Evolutionary conservation across 2,329 filamentous ascomycete genomes (phyloP), one percentile per base, ranked within the genome.

Genomic region (Sporothrix luriei): DNA sequence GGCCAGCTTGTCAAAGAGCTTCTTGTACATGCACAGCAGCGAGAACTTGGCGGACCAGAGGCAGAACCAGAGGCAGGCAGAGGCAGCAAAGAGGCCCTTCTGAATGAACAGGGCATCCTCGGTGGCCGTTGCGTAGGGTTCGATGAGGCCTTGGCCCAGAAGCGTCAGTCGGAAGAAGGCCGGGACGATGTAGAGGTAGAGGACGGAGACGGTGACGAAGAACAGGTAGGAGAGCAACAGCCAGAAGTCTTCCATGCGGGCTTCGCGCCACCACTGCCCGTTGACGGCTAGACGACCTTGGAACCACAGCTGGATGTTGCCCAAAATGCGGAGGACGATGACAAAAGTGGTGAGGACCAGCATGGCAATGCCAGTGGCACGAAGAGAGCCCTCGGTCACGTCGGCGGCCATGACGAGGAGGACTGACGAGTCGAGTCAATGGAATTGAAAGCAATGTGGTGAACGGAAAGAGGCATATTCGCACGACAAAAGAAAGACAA

Each of bases 11-110:
- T 55, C 52, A 29, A 55, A 55, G 24, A 55, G 52, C 52, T 55
- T 55, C 52, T 55, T 55, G 52, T 55, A 55, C 52, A 55, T 55
- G 52, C 52, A 55, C 24, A 55, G 52, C 52, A 55, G 52, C 52
- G 52, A 55, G 52, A 55, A 55, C 24, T 55, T 55, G 52, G 52
- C 52, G 24, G 52, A 55, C 52, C 52, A 55, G 10, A 55, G 52
- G 21, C 52, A 55, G 52, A 55, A 55, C 52, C 52, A 55, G 24
- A 55, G 52, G 26, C 52, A 55, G 13, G 52, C 52, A 4, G 52
- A 55, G 21, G 52, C 52, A 24, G 24, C 21, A 33, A 55, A 55
- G 14, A 55, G 52, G 14, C 52, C 52, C 11, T 55, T 55, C 5
- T 55, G 52, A 14, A 55, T 55, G 21, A 55, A 55, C 24, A 55